Evolutionary conservation across 305 asterid genomes (phyloP).

Genomic region (Rubia balearica): DNA sequence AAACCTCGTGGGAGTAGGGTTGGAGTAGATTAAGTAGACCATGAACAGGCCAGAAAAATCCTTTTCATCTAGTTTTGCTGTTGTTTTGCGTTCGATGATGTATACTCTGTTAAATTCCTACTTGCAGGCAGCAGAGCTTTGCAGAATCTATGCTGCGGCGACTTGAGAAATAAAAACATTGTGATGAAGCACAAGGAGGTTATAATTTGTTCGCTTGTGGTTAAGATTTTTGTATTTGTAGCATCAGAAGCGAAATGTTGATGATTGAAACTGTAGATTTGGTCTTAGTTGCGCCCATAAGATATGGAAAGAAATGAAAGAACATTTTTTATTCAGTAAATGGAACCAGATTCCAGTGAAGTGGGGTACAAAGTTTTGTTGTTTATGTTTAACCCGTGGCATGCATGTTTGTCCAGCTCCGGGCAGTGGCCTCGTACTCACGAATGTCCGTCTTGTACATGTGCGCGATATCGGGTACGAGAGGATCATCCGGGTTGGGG

Average conservation of each 20-base stretch:
- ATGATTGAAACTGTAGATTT: not conserved
- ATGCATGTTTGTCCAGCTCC: not conserved
- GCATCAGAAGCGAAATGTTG: not conserved
- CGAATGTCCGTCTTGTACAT: not conserved
- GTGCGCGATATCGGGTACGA: not conserved
- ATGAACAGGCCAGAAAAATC: too few relatives aligned
- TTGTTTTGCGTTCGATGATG: too few relatives aligned
- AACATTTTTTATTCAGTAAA: not conserved
- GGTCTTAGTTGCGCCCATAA: not conserved
- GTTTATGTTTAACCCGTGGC: not conserved
- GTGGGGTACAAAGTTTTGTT: not conserved
- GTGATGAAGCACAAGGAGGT: too few relatives aligned
- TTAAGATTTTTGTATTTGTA: not conserved
- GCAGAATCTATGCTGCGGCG: constrained; percentile 31
- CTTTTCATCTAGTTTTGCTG: not conserved
- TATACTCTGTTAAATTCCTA: not conserved
- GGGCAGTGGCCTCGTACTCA: not conserved
- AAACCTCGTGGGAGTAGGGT: not conserved
- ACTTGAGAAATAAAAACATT: constrained; percentile 19
- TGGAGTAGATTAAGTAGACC: not conserved
- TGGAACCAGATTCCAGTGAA: not conserved
- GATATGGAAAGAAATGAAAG: not conserved
- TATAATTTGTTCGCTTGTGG: not conserved
- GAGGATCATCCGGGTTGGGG: not conserved
- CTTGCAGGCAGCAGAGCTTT: constrained; percentile 34